Percentiles rank a stretch among this genome's conserved stretches.
These are phyloP conservation scores for Geranomyces variabilis DNA, from an alignment of 192 early-diverging fungal species.

Conservation along the genomic window DNA sequence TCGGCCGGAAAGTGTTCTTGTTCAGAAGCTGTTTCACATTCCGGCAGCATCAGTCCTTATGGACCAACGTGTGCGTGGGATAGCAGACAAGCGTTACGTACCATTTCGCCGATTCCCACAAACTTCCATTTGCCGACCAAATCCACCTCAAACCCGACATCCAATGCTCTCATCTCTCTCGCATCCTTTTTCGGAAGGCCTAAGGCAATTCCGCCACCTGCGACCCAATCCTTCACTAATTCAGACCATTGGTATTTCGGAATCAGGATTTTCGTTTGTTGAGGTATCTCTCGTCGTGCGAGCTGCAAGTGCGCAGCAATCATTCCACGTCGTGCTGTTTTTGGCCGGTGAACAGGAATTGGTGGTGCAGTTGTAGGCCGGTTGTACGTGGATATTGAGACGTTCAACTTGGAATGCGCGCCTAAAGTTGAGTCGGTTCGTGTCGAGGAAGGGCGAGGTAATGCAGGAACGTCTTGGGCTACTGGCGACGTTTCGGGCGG, in stretches of 20 bases:
- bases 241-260: slow-evolving; percentile 17
- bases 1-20: background rate
- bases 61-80: background rate
- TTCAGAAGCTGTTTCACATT: slow-evolving; percentile 1
- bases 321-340: slow-evolving; percentile 13
- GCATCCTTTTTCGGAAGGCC: slow-evolving; percentile 20
- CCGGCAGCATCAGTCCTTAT: background rate
- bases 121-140: slow-evolving; percentile 22
- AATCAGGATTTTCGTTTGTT: background rate
- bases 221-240: slow-evolving; percentile 11
- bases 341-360: background rate
- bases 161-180: slow-evolving; percentile 1
- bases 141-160: slow-evolving; percentile 24
- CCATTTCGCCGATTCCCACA: background rate
- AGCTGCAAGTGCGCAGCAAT: slow-evolving; percentile 20
- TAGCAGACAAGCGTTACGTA: background rate
- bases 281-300: slow-evolving; percentile 21
- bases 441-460: background rate
- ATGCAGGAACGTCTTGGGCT: background rate
- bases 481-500: background rate
- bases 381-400: slow-evolving; percentile 8
- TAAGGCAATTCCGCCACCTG: slow-evolving; percentile 15
- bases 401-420: background rate
- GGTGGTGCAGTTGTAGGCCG: slow-evolving; percentile 17
- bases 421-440: background rate